These are phyloP conservation scores for Penicillium decumbens DNA, from an alignment of 2,329 filamentous ascomycete genomes.

Conservation along the genomic window DNA sequence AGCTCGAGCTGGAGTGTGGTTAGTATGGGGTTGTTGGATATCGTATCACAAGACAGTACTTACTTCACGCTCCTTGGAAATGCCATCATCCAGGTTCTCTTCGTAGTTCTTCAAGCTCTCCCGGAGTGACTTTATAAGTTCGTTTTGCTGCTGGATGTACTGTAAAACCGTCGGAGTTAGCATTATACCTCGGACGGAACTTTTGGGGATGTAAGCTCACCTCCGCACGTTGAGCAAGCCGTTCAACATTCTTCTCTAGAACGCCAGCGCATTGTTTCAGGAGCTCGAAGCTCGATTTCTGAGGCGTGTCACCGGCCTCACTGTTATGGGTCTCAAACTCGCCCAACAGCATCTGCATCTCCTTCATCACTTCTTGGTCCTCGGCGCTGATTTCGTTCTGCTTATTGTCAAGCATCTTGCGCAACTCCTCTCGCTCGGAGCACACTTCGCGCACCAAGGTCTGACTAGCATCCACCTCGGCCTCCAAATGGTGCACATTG, in stretches of 20 bases:
- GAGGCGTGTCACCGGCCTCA: slow-evolving; percentile 29
- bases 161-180: slow-evolving; percentile 21
- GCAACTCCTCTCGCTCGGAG: slow-evolving; percentile 39
- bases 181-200: background rate
- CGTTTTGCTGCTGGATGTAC: slow-evolving; percentile 44
- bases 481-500: slow-evolving; percentile 36
- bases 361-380: slow-evolving; percentile 38
- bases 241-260: slow-evolving; percentile 52
- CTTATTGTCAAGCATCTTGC: slow-evolving; percentile 37
- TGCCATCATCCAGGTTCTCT: slow-evolving; percentile 34
- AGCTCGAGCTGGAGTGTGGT: slow-evolving; percentile 35
- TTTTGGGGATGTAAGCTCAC: slow-evolving; percentile 25
- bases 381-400: slow-evolving; percentile 39
- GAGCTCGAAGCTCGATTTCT: slow-evolving; percentile 39
- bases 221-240: slow-evolving; percentile 42
- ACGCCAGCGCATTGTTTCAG: slow-evolving; percentile 48
- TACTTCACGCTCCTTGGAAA: slow-evolving; percentile 41
- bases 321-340: slow-evolving; percentile 37
- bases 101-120: slow-evolving; percentile 41
- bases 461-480: slow-evolving; percentile 39
- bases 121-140: slow-evolving; percentile 41
- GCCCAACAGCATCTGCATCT: slow-evolving; percentile 41
- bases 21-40: slow-evolving; percentile 6
- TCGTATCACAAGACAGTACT: slow-evolving; percentile 7
- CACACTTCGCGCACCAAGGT: slow-evolving; percentile 37